phyloP scores from a whole-genome alignment of 2,329 filamentous ascomycete genomes.

The Colletotrichum abscissum region DNA sequence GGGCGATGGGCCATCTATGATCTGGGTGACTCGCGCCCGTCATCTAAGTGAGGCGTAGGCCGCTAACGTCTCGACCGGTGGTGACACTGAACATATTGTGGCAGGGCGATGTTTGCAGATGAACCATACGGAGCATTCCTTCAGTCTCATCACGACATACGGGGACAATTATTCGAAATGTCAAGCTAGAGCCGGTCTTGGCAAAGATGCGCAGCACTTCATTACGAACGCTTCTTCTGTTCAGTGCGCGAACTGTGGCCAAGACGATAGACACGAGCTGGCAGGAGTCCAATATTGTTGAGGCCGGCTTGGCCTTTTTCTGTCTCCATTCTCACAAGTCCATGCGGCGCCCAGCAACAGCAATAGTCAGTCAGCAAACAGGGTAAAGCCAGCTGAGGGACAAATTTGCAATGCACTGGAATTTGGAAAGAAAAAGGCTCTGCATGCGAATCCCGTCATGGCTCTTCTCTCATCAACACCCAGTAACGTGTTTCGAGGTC shows the following conservation, averaged over 20 bases:
- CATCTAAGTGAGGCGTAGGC: conserved; percentile 1
- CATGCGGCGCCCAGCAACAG: not conserved
- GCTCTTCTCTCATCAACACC: conserved; percentile 7
- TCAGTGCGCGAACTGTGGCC: not conserved
- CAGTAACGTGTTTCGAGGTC: conserved; percentile 29
- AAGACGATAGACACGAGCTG: conserved; percentile 28
- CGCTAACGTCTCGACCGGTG: not conserved
- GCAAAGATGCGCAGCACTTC: conserved; percentile 16
- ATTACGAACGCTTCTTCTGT: not conserved
- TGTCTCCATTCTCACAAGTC: not conserved
- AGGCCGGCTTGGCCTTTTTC: conserved; percentile 15
- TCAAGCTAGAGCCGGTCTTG: conserved; percentile 2
- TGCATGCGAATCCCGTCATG: conserved; percentile 1
- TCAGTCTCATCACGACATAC: not conserved
- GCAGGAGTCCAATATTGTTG: conserved; percentile 16
- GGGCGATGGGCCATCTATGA: not conserved
- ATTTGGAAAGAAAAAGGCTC: not conserved
- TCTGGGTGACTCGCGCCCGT: not conserved
- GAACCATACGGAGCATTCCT: not conserved
- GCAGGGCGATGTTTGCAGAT: not conserved
- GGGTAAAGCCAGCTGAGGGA: not conserved
- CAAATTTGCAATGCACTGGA: not conserved
- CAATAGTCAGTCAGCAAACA: not conserved
- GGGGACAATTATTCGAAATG: not conserved
- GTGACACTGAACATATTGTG: not conserved